Base-by-base conservation (phyloP, 208 protist genomes). In the Acanthamoeba castellanii region DNA sequence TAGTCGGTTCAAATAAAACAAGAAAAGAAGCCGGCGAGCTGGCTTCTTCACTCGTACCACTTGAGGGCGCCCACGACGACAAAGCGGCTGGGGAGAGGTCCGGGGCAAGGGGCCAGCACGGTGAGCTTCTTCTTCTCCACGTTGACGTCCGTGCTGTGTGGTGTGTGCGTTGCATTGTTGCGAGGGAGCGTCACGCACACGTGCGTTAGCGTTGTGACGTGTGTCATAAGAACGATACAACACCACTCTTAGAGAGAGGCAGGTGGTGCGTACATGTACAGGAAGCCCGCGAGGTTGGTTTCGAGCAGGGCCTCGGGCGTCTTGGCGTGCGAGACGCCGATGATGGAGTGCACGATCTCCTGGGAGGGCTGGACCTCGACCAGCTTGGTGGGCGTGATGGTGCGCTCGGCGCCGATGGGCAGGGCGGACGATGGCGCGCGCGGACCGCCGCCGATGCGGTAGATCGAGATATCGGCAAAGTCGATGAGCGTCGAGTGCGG, bases 271-370 rank as follows among this genome's bases (percentile, higher is more conserved):
- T 95, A 95, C 91, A 97, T 81, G 76, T 96, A 97, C 7, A 97
- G 64, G 59, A 97, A 97, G 47, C 96, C 96, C 25, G 95, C 96
- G 52, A 97, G 34, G 88, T 97, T 97, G 27, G 55, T 72, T 14
- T 90, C 72, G n/a, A 95, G 61, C 22, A 97, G 30, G 47, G 50
- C 50, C 88, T 96, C 92, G 13, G 57, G 18, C 52, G 85, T 68
- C 37, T 94, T 95, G 25, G 96, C 94, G 92, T 97, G 94, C 30
- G 94, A 95, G 22, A 97, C 84, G 6, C 52, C 96, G 1, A 97
- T 16, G 32, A 97, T 76, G 25, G 95, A 96, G 78, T 97, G 92
- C 25, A 82, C 27, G 42, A 96, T 85, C 37, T 97, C 96, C 20
- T 37, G 25, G 20, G 50, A 61, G 22, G 95, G 95, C 45, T 57